Evolutionary conservation across 371 early-diverging fungal species (phyloP).

Genomic region (Mortierella sp.): DNA sequence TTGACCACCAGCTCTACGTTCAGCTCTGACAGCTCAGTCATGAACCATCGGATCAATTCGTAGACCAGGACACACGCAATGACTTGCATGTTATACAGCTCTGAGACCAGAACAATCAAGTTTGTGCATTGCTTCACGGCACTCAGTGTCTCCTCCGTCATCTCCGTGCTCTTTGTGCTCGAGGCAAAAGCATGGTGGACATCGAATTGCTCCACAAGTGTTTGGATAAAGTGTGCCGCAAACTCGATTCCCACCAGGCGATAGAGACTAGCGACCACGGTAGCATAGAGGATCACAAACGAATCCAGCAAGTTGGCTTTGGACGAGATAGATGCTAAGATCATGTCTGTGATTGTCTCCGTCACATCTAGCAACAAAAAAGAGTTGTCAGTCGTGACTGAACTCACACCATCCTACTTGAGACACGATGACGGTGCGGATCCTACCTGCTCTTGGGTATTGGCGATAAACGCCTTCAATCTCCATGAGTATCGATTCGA

Average conservation of each 20-base stretch:
- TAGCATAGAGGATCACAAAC: constrained; percentile 89
- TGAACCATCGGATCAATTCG: constrained; percentile 81
- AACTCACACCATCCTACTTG: too few relatives aligned
- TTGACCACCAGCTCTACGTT: constrained; percentile 90
- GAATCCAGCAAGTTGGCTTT: constrained; percentile 88
- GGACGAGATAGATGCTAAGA: constrained; percentile 80
- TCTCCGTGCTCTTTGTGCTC: constrained; percentile 57
- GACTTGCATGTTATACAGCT: constrained; percentile 92
- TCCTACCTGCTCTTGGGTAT: constrained; percentile 82
- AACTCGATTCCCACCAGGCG: constrained; percentile 88
- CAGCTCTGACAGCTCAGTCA: constrained; percentile 75
- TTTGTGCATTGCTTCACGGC: constrained; percentile 80
- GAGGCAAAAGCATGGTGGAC: constrained; percentile 57
- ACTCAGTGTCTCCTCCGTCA: constrained; percentile 52
- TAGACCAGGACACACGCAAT: constrained; percentile 87
- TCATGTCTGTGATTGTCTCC: constrained; percentile 80
- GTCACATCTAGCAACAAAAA: constrained; percentile 75
- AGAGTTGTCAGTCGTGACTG: background rate
- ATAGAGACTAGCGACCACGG: constrained; percentile 84
- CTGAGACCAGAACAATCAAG: constrained; percentile 81
- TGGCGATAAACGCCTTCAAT: constrained; percentile 83
- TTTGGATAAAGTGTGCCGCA: constrained; percentile 89
- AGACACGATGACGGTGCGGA: background rate
- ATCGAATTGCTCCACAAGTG: constrained; percentile 82
- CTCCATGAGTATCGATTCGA: constrained; percentile 84